A percentile compares a stretch with the other conserved stretches of the same genome.
These are phyloP conservation scores for Paramecium sonneborni DNA, from an alignment of 73 alveolate genomes.

Conservation along the genomic window DNA sequence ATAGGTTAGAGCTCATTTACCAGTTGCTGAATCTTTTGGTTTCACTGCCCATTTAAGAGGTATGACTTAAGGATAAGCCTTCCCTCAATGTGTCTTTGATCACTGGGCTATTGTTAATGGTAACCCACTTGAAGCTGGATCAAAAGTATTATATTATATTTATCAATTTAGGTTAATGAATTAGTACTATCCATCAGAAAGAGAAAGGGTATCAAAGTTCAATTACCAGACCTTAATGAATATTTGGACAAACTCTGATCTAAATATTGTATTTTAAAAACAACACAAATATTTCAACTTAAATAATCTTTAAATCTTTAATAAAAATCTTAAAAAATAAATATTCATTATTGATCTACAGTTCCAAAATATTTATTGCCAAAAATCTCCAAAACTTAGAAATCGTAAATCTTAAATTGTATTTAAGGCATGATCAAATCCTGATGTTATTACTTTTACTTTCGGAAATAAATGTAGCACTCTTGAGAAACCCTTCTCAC, in stretches of 20 bases:
- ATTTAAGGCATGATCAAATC: background rate
- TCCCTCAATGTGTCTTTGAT: conserved; percentile 98
- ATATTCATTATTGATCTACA: background rate
- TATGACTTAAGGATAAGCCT: conserved; percentile 98
- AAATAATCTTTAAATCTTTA: background rate
- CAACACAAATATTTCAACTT: background rate
- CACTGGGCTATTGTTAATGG: conserved; percentile 95
- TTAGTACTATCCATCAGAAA: conserved; percentile 86
- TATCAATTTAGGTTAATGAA: conserved; percentile 59
- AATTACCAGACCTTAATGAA: conserved; percentile 89
- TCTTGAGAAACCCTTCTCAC: conserved; percentile 1
- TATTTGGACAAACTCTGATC: conserved; percentile 88
- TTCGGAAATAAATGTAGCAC: background rate
- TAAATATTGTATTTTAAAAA: background rate
- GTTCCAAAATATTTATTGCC: conserved; percentile 22
- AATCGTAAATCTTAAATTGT: background rate
- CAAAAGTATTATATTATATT: conserved; percentile 35
- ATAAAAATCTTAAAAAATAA: background rate
- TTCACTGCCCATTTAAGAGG: conserved; percentile 97
- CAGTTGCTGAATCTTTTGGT: conserved; percentile 99
- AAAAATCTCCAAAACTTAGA: conserved; percentile 7
- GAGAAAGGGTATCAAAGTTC: conserved; percentile 95
- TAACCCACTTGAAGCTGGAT: conserved; percentile 74
- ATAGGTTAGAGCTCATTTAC: conserved; percentile 94
- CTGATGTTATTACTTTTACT: background rate